phyloP scores from a whole-genome alignment of 177 flowering plant genomes.

The Vitis hybrid region DNA sequence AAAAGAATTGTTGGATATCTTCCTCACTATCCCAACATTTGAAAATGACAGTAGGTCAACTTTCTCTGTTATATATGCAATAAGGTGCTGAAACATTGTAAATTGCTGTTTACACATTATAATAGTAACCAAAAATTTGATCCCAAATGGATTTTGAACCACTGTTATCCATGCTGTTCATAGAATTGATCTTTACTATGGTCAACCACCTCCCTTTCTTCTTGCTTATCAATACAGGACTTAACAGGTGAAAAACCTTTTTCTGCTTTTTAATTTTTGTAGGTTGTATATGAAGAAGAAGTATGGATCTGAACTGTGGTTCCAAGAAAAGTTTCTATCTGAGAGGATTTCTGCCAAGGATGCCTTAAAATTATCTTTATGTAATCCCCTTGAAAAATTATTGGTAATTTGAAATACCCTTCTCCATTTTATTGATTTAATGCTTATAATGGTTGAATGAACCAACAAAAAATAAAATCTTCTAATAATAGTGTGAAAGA shows the following conservation, averaged over 20 bases:
- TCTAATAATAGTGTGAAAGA: not conserved
- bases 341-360: slow-evolving; percentile 58
- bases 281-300: slow-evolving; percentile 67
- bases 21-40: not conserved
- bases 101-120: not conserved
- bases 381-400: slow-evolving; percentile 49
- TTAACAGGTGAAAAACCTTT: not conserved
- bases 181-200: not conserved
- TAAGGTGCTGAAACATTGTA: not conserved
- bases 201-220: not conserved
- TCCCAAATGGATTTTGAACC: not conserved
- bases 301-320: slow-evolving; percentile 70
- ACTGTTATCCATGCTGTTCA: not conserved
- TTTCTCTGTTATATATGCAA: not conserved
- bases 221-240: not conserved
- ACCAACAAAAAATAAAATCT: not conserved
- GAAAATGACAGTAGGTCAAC: not conserved
- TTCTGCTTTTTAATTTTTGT: slow-evolving; percentile 11
- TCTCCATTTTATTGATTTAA: slow-evolving; percentile 1
- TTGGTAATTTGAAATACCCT: slow-evolving; percentile 43
- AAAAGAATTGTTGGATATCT: not conserved
- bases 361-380: slow-evolving; percentile 55
- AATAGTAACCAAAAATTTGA: not conserved
- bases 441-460: not conserved
- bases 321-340: slow-evolving; percentile 33